Base-by-base conservation (phyloP, 805 yeast species). In the Yarrowia bubula region DNA sequence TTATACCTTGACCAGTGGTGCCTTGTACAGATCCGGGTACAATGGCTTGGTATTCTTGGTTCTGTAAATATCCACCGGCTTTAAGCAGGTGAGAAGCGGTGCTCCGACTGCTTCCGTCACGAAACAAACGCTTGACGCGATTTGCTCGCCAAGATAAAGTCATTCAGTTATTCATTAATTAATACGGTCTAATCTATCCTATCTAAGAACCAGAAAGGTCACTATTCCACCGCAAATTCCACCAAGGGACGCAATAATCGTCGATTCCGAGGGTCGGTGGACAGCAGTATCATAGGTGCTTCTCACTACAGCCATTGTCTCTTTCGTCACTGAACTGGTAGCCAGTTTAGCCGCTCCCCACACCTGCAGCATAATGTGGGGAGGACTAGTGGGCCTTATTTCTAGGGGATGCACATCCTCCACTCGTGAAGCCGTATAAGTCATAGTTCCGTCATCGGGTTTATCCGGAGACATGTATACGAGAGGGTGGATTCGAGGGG, bases 1-100 rank as follows among this genome's bases (percentile, higher is more conserved):
- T n/a, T n/a, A n/a, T n/a, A n/a, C n/a, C n/a, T n/a, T n/a, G n/a
- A n/a, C 28, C 28, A 22, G 5, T 22, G 28, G 28, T 22, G 28
- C 28, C 28, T 22, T 22, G 28, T 22, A 22, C 28, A 22, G 28
- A 22, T 35, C 38, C 38, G 38, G 38, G 13, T 35, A 35, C 38
- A 35, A 22, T 18, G 47, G 31, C 32, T 9, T 18, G 32, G 18
- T 17, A 41, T 41, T 15, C 35, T 31, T 17, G 17, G 22, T 6
- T 22, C 9, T 48, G 53, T 48, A 48, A 17, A 48, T n/a, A n/a
- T 48, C 11, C 6, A 13, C 17, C 53, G 53, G 53, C 53, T 48
- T 48, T 48, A 48, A 48, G 53, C 53, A 48, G 38, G 39, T 46
- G 42, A 50, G 57, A 35, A 18, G 39, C 57, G 57, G 31, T 42